Percentiles rank a stretch among this genome's conserved stretches.
Conservation (phyloP, 139 green algal species). For the Zygnema cylindricum region DNA sequence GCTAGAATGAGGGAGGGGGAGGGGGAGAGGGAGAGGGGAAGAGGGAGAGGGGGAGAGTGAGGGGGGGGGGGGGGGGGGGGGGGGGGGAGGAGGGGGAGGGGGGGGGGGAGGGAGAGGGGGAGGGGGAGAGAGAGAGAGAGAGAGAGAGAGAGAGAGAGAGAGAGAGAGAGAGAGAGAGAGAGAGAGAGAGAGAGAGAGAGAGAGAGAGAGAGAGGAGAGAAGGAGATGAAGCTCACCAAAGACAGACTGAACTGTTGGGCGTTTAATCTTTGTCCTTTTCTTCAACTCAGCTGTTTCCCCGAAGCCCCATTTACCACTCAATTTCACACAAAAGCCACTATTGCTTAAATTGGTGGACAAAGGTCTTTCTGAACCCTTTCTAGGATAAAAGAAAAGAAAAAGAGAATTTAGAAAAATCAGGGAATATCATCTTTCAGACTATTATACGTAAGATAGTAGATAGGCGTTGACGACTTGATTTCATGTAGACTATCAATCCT, state of each 20-base stretch:
- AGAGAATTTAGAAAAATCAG: not conserved
- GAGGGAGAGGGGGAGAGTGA: not conserved
- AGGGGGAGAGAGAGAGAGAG: too few species aligned
- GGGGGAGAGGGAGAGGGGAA: not conserved
- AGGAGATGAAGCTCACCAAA: conserved; percentile 16
- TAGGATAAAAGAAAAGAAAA: not conserved
- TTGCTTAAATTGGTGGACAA: too few species aligned
- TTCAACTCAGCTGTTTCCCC: conserved; percentile 51
- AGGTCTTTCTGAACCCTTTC: not conserved
- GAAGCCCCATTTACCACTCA: too few species aligned
- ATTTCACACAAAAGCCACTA: too few species aligned
- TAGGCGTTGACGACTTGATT: not conserved
- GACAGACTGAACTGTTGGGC: conserved; percentile 34
- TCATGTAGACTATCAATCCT: not conserved
- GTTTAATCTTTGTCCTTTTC: conserved; percentile 53
- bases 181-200: too few species aligned
- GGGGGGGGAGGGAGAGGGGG: too few species aligned
- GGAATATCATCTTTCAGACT: not conserved
- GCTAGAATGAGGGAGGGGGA: not conserved
- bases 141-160: too few species aligned
- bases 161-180: not conserved
- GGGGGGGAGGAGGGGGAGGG: too few species aligned
- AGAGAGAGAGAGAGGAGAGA: too few species aligned
- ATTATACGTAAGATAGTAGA: not conserved
- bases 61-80: too few species aligned